These are phyloP conservation scores for Diaporthe nobilis DNA, from an alignment of 2,329 filamentous ascomycete species.

Conservation along the genomic window DNA sequence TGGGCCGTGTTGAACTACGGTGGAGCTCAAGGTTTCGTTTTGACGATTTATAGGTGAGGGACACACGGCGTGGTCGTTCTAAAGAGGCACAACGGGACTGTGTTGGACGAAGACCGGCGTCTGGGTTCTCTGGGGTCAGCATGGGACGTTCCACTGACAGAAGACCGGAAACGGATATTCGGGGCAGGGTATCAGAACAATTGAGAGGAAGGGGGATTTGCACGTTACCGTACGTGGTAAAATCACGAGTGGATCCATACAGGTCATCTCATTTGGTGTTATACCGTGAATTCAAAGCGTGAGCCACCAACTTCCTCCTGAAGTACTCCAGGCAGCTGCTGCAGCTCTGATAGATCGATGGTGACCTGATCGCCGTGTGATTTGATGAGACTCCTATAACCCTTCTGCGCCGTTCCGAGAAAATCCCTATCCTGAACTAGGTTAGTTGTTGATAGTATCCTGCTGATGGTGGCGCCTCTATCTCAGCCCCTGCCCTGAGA, in stretches of 20 bases:
- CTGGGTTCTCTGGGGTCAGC: too few species aligned
- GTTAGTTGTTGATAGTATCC: neutral
- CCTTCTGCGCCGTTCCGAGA: neutral
- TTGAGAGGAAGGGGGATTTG: too few species aligned
- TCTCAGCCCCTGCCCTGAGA: too few species aligned
- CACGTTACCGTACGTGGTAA: neutral
- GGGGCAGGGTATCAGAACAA: neutral
- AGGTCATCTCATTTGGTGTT: neutral
- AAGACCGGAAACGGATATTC: too few species aligned
- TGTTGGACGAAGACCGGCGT: neutral
- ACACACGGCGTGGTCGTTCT: neutral
- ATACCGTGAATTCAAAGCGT: neutral
- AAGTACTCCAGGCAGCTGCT: neutral
- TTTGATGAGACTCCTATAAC: neutral
- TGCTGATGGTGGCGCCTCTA: neutral
- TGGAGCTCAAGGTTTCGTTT: neutral
- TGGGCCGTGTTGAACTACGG: neutral
- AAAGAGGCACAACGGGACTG: neutral
- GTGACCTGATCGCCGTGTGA: neutral
- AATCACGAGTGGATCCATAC: neutral
- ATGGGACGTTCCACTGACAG: neutral
- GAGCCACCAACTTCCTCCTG: neutral
- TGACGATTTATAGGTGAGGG: neutral
- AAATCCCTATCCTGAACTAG: neutral
- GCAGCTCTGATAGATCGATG: neutral